These are phyloP conservation scores for Camellia granthamiana DNA, from an alignment of 148 eudicot genomes.

Conservation along the genomic window DNA sequence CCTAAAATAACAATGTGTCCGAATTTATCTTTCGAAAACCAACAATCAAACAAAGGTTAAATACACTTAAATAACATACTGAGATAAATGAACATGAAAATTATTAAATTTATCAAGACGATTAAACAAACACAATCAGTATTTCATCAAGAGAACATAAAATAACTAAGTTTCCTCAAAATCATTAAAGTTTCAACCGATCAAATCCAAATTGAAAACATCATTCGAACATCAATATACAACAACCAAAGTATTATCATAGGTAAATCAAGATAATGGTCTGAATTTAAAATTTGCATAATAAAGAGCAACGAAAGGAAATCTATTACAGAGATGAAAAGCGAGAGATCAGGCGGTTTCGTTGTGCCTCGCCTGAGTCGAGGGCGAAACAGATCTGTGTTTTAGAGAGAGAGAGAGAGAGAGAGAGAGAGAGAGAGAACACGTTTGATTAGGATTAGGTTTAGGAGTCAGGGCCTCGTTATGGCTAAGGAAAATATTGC, in stretches of 20 bases:
- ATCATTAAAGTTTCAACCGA: not conserved
- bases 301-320: not conserved
- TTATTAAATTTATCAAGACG: not conserved
- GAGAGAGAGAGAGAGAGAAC: slow-evolving; percentile 1
- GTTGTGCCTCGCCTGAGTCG: slow-evolving; percentile 6
- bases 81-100: not conserved
- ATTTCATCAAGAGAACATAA: not conserved
- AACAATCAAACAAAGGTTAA: not conserved
- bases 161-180: not conserved
- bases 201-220: not conserved
- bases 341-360: not conserved
- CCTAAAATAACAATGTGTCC: not conserved
- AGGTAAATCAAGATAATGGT: not conserved
- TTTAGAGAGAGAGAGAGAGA: not conserved
- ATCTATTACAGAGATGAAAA: not conserved
- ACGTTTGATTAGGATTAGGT: too few relatives aligned
- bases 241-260: not conserved
- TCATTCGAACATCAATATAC: not conserved
- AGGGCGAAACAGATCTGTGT: slow-evolving; percentile 7
- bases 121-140: not conserved
- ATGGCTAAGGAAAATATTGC: too few relatives aligned
- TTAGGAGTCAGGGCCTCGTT: too few relatives aligned
- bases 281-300: not conserved
- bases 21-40: not conserved
- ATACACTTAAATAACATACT: not conserved